These are phyloP conservation scores for Diutina siamensis DNA, from an alignment of 1,139 yeast species.

Conservation along the genomic window DNA sequence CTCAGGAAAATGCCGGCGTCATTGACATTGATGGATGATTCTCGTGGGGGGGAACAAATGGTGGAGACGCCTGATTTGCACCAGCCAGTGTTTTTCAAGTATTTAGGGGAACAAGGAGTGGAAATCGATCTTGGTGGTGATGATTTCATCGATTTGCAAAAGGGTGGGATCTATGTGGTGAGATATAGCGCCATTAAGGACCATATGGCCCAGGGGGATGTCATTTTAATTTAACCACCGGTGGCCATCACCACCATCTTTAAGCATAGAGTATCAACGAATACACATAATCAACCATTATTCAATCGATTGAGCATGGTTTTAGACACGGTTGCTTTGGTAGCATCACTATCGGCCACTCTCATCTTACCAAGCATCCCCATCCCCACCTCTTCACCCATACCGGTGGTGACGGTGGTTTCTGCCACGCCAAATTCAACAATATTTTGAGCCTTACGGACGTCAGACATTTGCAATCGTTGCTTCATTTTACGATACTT, in stretches of 20 bases:
- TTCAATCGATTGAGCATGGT: background rate
- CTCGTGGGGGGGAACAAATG: constrained; percentile 69
- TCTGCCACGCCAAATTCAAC: constrained; percentile 74
- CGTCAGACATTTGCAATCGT: constrained; percentile 68
- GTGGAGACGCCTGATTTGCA: constrained; percentile 65
- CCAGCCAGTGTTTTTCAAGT: constrained; percentile 65
- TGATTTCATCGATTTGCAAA: constrained; percentile 44
- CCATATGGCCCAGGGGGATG: constrained; percentile 30
- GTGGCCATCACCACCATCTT: background rate
- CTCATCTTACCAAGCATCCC: constrained; percentile 44
- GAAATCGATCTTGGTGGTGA: constrained; percentile 20
- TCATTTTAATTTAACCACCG: constrained; percentile 24
- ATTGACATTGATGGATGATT: constrained; percentile 66
- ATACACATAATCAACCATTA: background rate
- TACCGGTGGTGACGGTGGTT: constrained; percentile 47
- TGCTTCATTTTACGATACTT: constrained; percentile 72
- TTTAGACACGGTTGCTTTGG: background rate
- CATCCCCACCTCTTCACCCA: constrained; percentile 73
- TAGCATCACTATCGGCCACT: background rate
- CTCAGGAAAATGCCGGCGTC: constrained; percentile 55
- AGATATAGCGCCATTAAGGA: constrained; percentile 45
- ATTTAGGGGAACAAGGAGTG: constrained; percentile 19
- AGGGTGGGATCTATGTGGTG: constrained; percentile 67
- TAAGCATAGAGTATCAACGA: background rate
- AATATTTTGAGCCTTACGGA: constrained; percentile 74